Evolutionary conservation across 768 basidiomycete species (phyloP).

Genomic region (Phlebiopsis flavidoalba): DNA sequence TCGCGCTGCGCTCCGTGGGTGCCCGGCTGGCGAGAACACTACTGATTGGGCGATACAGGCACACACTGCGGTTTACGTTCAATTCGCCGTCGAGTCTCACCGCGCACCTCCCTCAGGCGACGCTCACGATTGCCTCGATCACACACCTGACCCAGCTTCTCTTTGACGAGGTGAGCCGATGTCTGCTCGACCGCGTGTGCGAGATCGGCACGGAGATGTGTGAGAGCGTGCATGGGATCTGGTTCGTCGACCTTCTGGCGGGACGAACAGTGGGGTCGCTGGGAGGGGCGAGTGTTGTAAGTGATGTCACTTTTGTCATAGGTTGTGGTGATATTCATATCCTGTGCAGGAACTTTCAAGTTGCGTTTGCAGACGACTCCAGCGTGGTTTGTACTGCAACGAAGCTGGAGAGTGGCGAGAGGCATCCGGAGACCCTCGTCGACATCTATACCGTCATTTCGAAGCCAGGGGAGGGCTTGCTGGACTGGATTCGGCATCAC

Average conservation of each 20-base stretch:
- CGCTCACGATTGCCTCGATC: constrained; percentile 65
- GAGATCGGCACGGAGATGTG: constrained; percentile 56
- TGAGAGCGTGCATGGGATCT: constrained; percentile 48
- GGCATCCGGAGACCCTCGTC: constrained; percentile 34
- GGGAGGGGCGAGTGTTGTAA: constrained; percentile 76
- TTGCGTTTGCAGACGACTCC: constrained; percentile 47
- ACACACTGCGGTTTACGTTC: constrained; percentile 73
- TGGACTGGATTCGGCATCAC: constrained; percentile 51
- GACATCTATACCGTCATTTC: constrained; percentile 35
- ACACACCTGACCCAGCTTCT: constrained; percentile 73
- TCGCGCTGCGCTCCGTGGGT: background rate
- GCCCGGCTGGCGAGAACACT: background rate
- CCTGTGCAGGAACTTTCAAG: constrained; percentile 56
- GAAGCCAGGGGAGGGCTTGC: constrained; percentile 27
- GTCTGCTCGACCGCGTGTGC: constrained; percentile 64
- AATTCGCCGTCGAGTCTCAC: constrained; percentile 68
- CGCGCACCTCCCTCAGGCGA: constrained; percentile 80
- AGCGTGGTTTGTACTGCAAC: constrained; percentile 56
- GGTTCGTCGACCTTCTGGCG: constrained; percentile 74
- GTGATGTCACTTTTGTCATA: constrained; percentile 27
- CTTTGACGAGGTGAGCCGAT: constrained; percentile 70
- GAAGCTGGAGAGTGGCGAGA: constrained; percentile 38
- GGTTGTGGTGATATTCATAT: background rate
- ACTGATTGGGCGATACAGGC: constrained; percentile 33
- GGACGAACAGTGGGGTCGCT: constrained; percentile 62